phyloP scores from a whole-genome alignment of 2,329 filamentous ascomycete genomes.

The Sclerotiophoma versabilis region DNA sequence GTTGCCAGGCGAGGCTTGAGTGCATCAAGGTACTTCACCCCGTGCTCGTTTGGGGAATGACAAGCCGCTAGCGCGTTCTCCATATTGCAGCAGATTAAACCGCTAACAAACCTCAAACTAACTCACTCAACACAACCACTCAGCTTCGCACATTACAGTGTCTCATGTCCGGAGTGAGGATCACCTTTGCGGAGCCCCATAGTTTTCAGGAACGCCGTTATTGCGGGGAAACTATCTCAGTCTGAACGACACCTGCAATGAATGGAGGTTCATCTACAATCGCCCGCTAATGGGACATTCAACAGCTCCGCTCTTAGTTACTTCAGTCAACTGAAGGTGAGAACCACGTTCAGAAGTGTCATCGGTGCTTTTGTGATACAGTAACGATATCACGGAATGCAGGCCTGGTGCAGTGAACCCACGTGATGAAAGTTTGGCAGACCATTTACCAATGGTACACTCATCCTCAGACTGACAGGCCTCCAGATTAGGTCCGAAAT shows the following conservation, averaged over 20 bases:
- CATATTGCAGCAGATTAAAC: conserved; percentile 23
- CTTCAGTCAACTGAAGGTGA: no score
- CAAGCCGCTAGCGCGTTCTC: conserved; percentile 10
- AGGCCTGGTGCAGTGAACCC: no score
- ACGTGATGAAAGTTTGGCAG: no score
- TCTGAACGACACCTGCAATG: neutral
- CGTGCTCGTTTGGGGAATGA: conserved; percentile 10
- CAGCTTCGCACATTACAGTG: neutral
- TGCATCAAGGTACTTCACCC: conserved; percentile 5
- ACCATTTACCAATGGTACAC: no score
- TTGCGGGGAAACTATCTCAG: conserved; percentile 8
- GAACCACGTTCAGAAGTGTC: no score
- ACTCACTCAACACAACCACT: conserved; percentile 23
- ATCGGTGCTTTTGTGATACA: no score
- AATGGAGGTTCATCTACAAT: neutral
- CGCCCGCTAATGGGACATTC: neutral
- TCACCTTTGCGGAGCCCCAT: neutral
- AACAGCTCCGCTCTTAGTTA: no score
- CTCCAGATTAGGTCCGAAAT: conserved; percentile 20
- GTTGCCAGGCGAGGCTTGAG: conserved; percentile 15
- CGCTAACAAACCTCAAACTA: conserved; percentile 24
- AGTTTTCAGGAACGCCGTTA: no score
- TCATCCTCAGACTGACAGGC: no score
- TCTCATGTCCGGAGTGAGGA: neutral
- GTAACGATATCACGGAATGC: no score